These are phyloP conservation scores for Amylostereum chailletii DNA, from an alignment of 1,284 basidiomycete genomes.

Conservation along the genomic window DNA sequence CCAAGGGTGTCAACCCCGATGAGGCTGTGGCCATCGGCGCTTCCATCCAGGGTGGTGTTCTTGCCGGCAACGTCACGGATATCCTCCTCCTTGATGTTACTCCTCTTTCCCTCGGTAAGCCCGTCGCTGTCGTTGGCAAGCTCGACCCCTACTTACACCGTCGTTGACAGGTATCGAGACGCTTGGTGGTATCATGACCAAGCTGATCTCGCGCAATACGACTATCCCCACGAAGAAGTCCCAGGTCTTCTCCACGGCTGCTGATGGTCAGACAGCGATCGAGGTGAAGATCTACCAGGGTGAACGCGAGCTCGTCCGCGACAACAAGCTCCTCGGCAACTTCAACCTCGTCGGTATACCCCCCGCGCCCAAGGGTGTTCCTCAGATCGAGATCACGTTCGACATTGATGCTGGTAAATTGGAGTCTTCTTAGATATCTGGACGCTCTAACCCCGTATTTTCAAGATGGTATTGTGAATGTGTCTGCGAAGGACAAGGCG, in stretches of 20 bases:
- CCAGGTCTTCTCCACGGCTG: conserved; percentile 97
- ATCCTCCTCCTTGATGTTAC: conserved; percentile 96
- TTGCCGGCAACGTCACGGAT: conserved; percentile 94
- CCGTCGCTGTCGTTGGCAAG: conserved; percentile 10
- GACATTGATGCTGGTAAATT: conserved; percentile 90
- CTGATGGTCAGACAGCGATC: conserved; percentile 92
- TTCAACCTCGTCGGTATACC: conserved; percentile 99
- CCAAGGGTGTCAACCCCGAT: conserved; percentile 97
- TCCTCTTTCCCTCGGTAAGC: conserved; percentile 77
- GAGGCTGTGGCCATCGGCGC: conserved; percentile 96
- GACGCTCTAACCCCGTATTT: background rate
- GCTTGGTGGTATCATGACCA: conserved; percentile 98
- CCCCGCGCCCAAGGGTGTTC: conserved; percentile 95
- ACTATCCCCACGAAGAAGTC: conserved; percentile 99
- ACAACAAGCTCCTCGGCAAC: conserved; percentile 99
- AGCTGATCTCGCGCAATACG: conserved; percentile 92
- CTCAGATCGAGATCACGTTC: conserved; percentile 98
- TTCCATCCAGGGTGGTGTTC: conserved; percentile 95
- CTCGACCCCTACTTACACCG: background rate
- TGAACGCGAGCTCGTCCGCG: conserved; percentile 93
- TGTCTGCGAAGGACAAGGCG: conserved; percentile 95
- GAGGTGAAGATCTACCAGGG: conserved; percentile 98
- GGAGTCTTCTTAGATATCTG: too few relatives aligned
- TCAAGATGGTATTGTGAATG: conserved; percentile 91
- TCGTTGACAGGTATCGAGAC: conserved; percentile 73